phyloP scores from a whole-genome alignment of 106 monocot genomes.

The Dactylorhiza incarnata region DNA sequence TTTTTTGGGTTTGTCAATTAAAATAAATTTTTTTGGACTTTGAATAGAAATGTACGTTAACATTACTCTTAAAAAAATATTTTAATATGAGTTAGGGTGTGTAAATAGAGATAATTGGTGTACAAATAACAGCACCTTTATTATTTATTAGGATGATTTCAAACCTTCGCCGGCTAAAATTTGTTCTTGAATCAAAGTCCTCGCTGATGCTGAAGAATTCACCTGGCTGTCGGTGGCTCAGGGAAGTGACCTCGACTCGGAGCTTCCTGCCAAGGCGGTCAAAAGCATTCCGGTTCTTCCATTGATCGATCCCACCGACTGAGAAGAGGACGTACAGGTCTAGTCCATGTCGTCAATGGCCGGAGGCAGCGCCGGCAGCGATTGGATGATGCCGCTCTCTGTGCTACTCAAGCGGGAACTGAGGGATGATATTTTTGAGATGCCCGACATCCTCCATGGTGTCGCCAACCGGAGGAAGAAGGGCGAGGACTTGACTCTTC shows the following conservation, averaged over 20 bases:
- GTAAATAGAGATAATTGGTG: too few species aligned
- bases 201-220: not conserved
- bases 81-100: too few species aligned
- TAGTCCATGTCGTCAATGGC: not conserved
- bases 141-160: too few species aligned
- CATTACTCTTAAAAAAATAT: too few species aligned
- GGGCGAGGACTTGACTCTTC: conserved; percentile 79
- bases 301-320: not conserved
- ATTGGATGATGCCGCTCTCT: conserved; percentile 58
- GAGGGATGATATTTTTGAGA: conserved; percentile 51
- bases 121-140: too few species aligned
- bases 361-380: conserved; percentile 6
- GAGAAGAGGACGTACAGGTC: not conserved
- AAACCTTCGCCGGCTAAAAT: not conserved
- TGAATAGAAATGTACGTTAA: too few species aligned
- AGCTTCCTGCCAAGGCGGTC: not conserved
- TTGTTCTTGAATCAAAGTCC: not conserved
- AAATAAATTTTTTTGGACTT: too few species aligned
- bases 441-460: conserved; percentile 58
- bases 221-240: not conserved
- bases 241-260: not conserved
- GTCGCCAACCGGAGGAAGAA: conserved; percentile 73
- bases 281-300: not conserved
- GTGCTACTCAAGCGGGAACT: conserved; percentile 69
- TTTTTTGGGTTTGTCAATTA: too few species aligned